Evolutionary conservation across 495 filamentous ascomycete species (phyloP).

Genomic region (Penicillium mononematosum): DNA sequence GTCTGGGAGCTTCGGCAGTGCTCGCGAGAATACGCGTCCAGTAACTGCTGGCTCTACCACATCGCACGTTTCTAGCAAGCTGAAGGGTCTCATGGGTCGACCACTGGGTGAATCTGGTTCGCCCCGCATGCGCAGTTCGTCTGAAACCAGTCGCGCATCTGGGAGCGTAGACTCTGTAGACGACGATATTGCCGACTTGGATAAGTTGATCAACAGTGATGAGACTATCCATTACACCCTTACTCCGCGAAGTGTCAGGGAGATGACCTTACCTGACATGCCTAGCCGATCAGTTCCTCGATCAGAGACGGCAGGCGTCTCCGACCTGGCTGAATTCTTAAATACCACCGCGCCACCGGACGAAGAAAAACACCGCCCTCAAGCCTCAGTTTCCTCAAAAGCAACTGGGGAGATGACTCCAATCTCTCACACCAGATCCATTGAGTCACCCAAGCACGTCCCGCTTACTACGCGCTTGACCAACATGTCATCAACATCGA

Average conservation of each 20-base stretch:
- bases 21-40: slow-evolving; percentile 48
- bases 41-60: slow-evolving; percentile 54
- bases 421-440: slow-evolving; percentile 23
- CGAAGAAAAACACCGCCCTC: slow-evolving; percentile 24
- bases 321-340: slow-evolving; percentile 40
- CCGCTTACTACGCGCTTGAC: slow-evolving; percentile 31
- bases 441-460: slow-evolving; percentile 29
- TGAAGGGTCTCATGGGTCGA: slow-evolving; percentile 53
- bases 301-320: slow-evolving; percentile 36
- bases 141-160: slow-evolving; percentile 45
- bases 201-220: slow-evolving; percentile 84
- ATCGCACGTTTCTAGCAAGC: slow-evolving; percentile 52
- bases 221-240: slow-evolving; percentile 93
- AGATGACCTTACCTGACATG: slow-evolving; percentile 62
- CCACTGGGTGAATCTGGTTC: slow-evolving; percentile 43
- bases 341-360: slow-evolving; percentile 36
- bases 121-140: slow-evolving; percentile 45
- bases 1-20: slow-evolving; percentile 47
- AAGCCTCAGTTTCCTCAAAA: slow-evolving; percentile 29
- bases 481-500: slow-evolving; percentile 25
- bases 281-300: slow-evolving; percentile 35
- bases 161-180: slow-evolving; percentile 40
- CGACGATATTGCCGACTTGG: slow-evolving; percentile 62
- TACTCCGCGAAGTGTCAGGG: slow-evolving; percentile 84
- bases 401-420: slow-evolving; percentile 18